Evolutionary conservation across 2,329 filamentous ascomycete genomes (phyloP).

Genomic region (Penicillium sp.): DNA sequence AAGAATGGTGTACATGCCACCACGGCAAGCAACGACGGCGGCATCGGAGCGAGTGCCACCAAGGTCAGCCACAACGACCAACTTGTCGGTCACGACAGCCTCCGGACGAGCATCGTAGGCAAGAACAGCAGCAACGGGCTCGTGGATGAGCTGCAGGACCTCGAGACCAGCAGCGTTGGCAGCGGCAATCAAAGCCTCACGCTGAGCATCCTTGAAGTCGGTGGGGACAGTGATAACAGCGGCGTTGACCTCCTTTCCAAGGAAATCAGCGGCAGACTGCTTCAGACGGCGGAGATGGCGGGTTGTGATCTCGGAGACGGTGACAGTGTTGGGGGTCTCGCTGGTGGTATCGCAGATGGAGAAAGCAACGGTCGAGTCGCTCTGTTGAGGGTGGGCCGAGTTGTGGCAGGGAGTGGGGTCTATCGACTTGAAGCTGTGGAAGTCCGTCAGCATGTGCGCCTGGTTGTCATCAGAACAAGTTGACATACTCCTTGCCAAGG

Average conservation of each 20-base stretch:
- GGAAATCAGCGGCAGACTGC: slow-evolving; percentile 76
- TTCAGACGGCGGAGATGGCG: slow-evolving; percentile 76
- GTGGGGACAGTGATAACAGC: slow-evolving; percentile 90
- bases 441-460: too few relatives aligned
- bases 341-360: slow-evolving; percentile 66
- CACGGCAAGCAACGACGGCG: slow-evolving; percentile 77
- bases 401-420: slow-evolving; percentile 91
- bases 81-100: slow-evolving; percentile 69
- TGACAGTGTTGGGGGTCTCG: slow-evolving; percentile 59
- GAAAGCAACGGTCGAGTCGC: slow-evolving; percentile 66
- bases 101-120: slow-evolving; percentile 84
- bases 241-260: slow-evolving; percentile 88
- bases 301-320: slow-evolving; percentile 71
- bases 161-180: slow-evolving; percentile 75
- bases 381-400: slow-evolving; percentile 77
- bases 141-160: slow-evolving; percentile 82
- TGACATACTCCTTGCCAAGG: slow-evolving; percentile 86
- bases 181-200: slow-evolving; percentile 66
- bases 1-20: slow-evolving; percentile 91
- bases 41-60: slow-evolving; percentile 90
- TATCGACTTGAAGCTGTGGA: slow-evolving; percentile 94
- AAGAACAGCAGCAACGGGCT: slow-evolving; percentile 78
- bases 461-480: too few relatives aligned
- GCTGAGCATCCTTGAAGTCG: slow-evolving; percentile 82
- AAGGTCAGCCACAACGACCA: slow-evolving; percentile 81